A percentile compares a stretch with the other conserved stretches of the same genome.
Evolutionary conservation across 768 basidiomycete genomes (phyloP).

Genomic region (Pleurotus eryngii): DNA sequence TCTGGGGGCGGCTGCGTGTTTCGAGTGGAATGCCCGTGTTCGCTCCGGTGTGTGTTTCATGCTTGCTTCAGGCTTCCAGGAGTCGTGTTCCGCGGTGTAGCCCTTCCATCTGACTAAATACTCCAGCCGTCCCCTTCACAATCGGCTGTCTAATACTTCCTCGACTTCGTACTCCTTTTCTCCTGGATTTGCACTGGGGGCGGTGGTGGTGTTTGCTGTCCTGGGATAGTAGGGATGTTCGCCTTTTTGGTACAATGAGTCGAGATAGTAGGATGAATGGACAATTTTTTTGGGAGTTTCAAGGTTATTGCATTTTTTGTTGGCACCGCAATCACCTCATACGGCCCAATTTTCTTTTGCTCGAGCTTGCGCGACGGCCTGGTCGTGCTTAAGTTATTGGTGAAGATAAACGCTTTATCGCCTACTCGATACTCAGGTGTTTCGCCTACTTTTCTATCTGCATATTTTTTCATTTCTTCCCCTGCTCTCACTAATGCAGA

Average conservation of each 20-base stretch:
- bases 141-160: not conserved
- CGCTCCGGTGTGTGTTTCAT: not conserved
- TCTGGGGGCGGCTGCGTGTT: not conserved
- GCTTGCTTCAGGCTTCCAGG: not conserved
- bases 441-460: constrained; percentile 6
- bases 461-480: constrained; percentile 14
- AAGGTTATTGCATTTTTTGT: constrained; percentile 12
- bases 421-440: constrained; percentile 11
- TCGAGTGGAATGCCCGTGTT: not conserved
- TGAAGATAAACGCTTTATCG: constrained; percentile 13
- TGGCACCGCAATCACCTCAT: constrained; percentile 1
- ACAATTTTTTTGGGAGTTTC: constrained; percentile 11
- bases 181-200: not conserved
- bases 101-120: not conserved
- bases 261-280: constrained; percentile 15
- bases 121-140: not conserved
- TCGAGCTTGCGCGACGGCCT: constrained; percentile 11
- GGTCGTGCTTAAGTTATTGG: constrained; percentile 3
- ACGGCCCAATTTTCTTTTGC: constrained; percentile 13
- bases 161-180: not conserved
- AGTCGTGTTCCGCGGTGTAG: no score
- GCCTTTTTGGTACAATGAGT: not conserved
- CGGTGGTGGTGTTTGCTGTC: not conserved
- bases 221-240: not conserved
- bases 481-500: constrained; percentile 15